Conservation (phyloP, 2,329 filamentous ascomycete genomes). For the Plectosphaerella sp. region DNA sequence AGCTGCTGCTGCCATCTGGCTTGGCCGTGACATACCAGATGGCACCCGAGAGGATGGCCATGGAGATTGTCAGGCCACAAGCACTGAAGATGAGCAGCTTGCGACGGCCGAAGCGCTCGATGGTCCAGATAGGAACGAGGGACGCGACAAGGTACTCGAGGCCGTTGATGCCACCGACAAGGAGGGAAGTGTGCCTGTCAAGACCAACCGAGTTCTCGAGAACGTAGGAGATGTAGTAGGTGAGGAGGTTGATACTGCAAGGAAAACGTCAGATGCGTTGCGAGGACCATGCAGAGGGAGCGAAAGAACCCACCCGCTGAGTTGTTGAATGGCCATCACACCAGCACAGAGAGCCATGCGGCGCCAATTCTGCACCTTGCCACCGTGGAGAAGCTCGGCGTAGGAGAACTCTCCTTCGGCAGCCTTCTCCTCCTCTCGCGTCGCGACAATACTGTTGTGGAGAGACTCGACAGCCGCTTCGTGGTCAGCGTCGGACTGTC, state of each 20-base stretch:
- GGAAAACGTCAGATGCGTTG: background rate
- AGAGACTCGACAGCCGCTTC: background rate
- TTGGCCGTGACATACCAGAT: slow-evolving; percentile 35
- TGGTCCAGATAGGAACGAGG: slow-evolving; percentile 49
- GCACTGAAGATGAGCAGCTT: slow-evolving; percentile 40
- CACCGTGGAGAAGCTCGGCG: background rate
- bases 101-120: slow-evolving; percentile 40
- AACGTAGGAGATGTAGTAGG: slow-evolving; percentile 42
- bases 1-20: slow-evolving; percentile 44
- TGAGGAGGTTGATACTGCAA: slow-evolving; percentile 38
- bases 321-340: background rate
- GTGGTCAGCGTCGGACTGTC: background rate
- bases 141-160: slow-evolving; percentile 55
- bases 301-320: background rate
- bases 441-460: background rate
- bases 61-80: slow-evolving; percentile 45
- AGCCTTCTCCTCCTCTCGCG: background rate
- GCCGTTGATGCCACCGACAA: slow-evolving; percentile 46
- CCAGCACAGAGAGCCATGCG: background rate
- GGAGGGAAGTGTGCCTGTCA: slow-evolving; percentile 30
- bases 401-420: background rate
- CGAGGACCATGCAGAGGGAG: background rate
- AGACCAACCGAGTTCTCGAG: slow-evolving; percentile 24
- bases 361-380: background rate
- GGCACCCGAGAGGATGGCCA: slow-evolving; percentile 57